Evolutionary conservation across 768 basidiomycete species (phyloP).

Genomic region (Rossbeevera mucosa): DNA sequence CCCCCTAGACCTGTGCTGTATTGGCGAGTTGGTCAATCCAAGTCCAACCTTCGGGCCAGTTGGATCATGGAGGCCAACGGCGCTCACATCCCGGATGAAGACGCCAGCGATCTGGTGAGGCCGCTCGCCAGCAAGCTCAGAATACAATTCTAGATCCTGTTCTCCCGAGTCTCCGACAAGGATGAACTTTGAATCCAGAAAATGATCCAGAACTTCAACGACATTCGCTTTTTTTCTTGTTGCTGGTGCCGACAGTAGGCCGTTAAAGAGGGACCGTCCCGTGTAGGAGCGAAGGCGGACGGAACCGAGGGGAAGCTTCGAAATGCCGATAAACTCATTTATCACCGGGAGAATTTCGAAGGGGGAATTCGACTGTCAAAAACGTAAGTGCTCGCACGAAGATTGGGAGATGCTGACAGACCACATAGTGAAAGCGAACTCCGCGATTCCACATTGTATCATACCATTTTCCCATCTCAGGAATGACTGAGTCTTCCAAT

Average conservation of each 20-base stretch:
- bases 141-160: slow-evolving; percentile 91
- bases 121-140: slow-evolving; percentile 64
- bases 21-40: slow-evolving; percentile 2
- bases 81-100: slow-evolving; percentile 75
- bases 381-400: slow-evolving; percentile 2
- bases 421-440: slow-evolving; percentile 84
- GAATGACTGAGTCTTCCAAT: slow-evolving; percentile 70
- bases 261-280: slow-evolving; percentile 76
- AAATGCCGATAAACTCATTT: slow-evolving; percentile 66
- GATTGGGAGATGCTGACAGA: slow-evolving; percentile 36
- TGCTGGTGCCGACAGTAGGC: slow-evolving; percentile 77
- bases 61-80: slow-evolving; percentile 51
- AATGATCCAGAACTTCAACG: slow-evolving; percentile 69
- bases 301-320: slow-evolving; percentile 69
- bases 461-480: slow-evolving; percentile 83
- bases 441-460: slow-evolving; percentile 61
- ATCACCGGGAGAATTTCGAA: slow-evolving; percentile 79
- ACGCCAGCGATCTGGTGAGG: slow-evolving; percentile 70
- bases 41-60: slow-evolving; percentile 39
- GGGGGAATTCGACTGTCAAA: slow-evolving; percentile 78
- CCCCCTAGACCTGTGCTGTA: slow-evolving; percentile 5
- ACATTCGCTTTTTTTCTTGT: slow-evolving; percentile 79
- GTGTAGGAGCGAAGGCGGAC: slow-evolving; percentile 83
- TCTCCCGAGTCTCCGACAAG: slow-evolving; percentile 92
- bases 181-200: slow-evolving; percentile 71